Evolutionary conservation across 2,329 filamentous ascomycete species (phyloP).

Genomic region (Zopfia rhizophila): DNA sequence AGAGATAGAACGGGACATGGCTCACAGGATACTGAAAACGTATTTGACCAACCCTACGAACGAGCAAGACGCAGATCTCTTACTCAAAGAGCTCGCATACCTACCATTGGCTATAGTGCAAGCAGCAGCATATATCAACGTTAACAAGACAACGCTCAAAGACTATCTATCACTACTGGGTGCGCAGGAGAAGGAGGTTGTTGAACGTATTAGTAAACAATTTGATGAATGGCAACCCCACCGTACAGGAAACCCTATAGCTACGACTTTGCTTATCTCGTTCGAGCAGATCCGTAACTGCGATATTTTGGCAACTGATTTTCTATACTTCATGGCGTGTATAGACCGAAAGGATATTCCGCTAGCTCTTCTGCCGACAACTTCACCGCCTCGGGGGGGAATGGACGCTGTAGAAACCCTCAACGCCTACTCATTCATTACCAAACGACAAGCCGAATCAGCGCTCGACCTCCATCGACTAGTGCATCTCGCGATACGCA

Average conservation of each 20-base stretch:
- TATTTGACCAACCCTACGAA: slow-evolving; percentile 5
- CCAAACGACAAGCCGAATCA: slow-evolving; percentile 5
- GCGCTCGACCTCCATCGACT: slow-evolving; percentile 9
- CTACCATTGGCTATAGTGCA: slow-evolving; percentile 42
- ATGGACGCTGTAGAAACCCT: slow-evolving; percentile 4
- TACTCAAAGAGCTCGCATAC: slow-evolving; percentile 26
- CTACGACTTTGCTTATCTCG: slow-evolving; percentile 10
- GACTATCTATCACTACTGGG: slow-evolving; percentile 5
- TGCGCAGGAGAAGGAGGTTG: slow-evolving; percentile 1
- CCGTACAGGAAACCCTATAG: slow-evolving; percentile 7
- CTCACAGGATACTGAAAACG: slow-evolving; percentile 7
- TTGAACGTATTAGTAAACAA: slow-evolving; percentile 6
- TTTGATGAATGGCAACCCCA: slow-evolving; percentile 1
- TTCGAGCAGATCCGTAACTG: slow-evolving; percentile 6
- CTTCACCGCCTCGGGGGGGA: background rate
- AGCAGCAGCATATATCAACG: slow-evolving; percentile 38
- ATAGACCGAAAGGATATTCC: slow-evolving; percentile 5
- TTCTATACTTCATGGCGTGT: slow-evolving; percentile 9
- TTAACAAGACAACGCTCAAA: slow-evolving; percentile 11
- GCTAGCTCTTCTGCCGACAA: slow-evolving; percentile 4
- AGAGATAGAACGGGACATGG: slow-evolving; percentile 10
- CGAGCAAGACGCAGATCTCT: slow-evolving; percentile 7
- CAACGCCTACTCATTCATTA: slow-evolving; percentile 8
- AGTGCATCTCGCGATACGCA: slow-evolving; percentile 4
- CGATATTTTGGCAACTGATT: slow-evolving; percentile 9